Base-by-base conservation (phyloP, 1,139 yeast genomes). In the Groenewaldozyma auringiensis region DNA sequence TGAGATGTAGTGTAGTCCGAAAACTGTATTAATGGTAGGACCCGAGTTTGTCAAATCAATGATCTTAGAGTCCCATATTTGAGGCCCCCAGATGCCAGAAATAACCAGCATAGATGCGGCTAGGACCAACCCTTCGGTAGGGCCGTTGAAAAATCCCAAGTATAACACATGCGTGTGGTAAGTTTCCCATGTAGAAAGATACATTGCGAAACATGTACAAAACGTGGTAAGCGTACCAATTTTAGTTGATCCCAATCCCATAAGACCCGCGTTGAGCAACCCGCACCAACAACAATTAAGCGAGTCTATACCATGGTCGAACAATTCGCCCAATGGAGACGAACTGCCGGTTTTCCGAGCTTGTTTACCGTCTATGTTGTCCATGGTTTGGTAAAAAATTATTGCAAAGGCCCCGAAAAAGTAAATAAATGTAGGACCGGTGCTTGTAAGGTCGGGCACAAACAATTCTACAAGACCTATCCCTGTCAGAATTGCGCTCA, bases 291-390 rank as follows among this genome's bases (percentile, higher is more conserved):
- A 58, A 53, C 73, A 82, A 63, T 83, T 83, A 58, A 83, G 73
- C 2, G 92, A 83, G 63, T 83, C 94, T 48, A 83, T 78, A 25
- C 88, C 84, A 57, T 83, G 94, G 63, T 83, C 94, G 59, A 83
- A 83, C 50, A 83, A 70, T 63, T 83, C 92, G 14, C 92, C 94
- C 53, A 83, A 68, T 2, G 94, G 92, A 2, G 89, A 85, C 48
- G 81, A 74, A 58, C 83, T 84, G 29, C 84, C 84, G 0, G 92
- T 83, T 56, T 78, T 63, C 54, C 94, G 72, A 14, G 94, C 94
- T 63, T 83, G 94, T 55, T 82, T 79, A 9, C 94, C 94, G 61
- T 83, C 94, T 58, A 88, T 81, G 31, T 87, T 87, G 65, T 83
- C 94, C 69, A 83, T 81, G 1, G 94, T 83, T 60, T 83, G 92